These are phyloP conservation scores for Schwanniomyces etchellsii DNA, from an alignment of 1,139 yeast species.

Conservation along the genomic window DNA sequence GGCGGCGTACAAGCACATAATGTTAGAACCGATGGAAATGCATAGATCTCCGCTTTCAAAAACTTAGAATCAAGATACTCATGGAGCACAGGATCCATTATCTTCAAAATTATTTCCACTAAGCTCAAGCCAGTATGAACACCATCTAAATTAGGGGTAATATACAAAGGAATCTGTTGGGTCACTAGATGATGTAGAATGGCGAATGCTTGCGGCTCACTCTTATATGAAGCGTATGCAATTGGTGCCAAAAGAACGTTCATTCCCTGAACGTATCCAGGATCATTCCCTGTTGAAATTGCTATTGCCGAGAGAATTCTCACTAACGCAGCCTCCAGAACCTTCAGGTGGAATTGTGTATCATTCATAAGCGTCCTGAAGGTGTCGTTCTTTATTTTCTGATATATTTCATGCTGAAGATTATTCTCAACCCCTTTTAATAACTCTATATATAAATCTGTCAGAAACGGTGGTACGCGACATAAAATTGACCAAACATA, in stretches of 20 bases:
- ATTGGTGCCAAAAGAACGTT: slow-evolving; percentile 85
- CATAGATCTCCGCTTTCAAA: slow-evolving; percentile 78
- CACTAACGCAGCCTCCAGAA: slow-evolving; percentile 62
- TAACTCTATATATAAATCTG: slow-evolving; percentile 48
- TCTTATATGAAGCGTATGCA: slow-evolving; percentile 60
- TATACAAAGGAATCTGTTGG: slow-evolving; percentile 68
- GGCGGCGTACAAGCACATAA: slow-evolving; percentile 91
- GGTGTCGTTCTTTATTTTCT: slow-evolving; percentile 81
- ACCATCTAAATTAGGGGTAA: slow-evolving; percentile 73
- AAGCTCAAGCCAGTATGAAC: slow-evolving; percentile 72
- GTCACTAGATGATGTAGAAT: slow-evolving; percentile 56
- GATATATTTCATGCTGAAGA: slow-evolving; percentile 38
- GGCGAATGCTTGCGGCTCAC: slow-evolving; percentile 85
- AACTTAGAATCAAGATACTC: slow-evolving; percentile 57
- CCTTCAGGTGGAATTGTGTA: slow-evolving; percentile 55
- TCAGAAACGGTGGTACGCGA: slow-evolving; percentile 55
- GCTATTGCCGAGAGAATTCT: slow-evolving; percentile 75
- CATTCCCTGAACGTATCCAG: slow-evolving; percentile 84
- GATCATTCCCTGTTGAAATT: slow-evolving; percentile 35
- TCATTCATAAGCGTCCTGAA: slow-evolving; percentile 83
- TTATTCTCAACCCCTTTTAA: slow-evolving; percentile 53
- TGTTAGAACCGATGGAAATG: slow-evolving; percentile 83
- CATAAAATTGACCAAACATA: slow-evolving; percentile 81
- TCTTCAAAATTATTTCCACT: slow-evolving; percentile 64
- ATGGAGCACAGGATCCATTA: slow-evolving; percentile 70